A percentile compares a stretch with the other conserved stretches of the same genome.
phyloP scores from a whole-genome alignment of 225 moss, liverwort and hornwort genomes.

The Polytrichum commune region DNA sequence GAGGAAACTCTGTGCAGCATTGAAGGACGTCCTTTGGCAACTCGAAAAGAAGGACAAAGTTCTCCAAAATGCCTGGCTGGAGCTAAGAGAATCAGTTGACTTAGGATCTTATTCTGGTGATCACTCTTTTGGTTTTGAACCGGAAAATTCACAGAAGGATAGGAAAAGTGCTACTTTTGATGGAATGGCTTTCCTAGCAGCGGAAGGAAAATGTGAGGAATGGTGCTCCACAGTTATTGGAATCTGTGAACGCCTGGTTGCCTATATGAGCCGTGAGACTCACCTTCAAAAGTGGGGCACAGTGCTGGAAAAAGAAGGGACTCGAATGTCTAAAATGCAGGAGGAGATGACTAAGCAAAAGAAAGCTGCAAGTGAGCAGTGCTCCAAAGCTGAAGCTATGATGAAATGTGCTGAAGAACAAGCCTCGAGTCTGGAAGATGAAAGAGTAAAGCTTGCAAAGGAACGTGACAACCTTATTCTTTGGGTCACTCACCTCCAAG shows the following conservation, averaged over 20 bases:
- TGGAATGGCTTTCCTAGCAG: constrained; percentile 66
- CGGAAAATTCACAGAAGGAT: constrained; percentile 38
- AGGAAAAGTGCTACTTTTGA: constrained; percentile 50
- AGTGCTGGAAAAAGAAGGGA: constrained; percentile 69
- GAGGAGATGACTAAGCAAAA: constrained; percentile 71
- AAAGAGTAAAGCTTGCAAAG: constrained; percentile 67
- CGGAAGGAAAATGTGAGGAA: constrained; percentile 71
- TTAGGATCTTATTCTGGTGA: constrained; percentile 26
- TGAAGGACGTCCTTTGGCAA: constrained; percentile 78
- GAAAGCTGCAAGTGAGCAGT: constrained; percentile 71
- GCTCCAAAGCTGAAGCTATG: constrained; percentile 82
- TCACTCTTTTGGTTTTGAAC: constrained; percentile 54
- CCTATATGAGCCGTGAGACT: constrained; percentile 67
- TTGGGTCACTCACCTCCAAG: constrained; percentile 93
- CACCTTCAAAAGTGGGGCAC: constrained; percentile 88
- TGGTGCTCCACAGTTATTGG: constrained; percentile 86
- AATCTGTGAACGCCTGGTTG: constrained; percentile 81
- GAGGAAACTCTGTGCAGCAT: constrained; percentile 64
- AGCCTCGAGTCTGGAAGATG: constrained; percentile 64
- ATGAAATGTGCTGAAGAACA: constrained; percentile 79
- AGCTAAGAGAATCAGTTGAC: constrained; percentile 53
- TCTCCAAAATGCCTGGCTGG: constrained; percentile 63
- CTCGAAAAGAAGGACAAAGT: constrained; percentile 86
- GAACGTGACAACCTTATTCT: constrained; percentile 86
- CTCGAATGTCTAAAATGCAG: constrained; percentile 56